phyloP scores from a whole-genome alignment of 345 rosid species.

The Draba incana region DNA sequence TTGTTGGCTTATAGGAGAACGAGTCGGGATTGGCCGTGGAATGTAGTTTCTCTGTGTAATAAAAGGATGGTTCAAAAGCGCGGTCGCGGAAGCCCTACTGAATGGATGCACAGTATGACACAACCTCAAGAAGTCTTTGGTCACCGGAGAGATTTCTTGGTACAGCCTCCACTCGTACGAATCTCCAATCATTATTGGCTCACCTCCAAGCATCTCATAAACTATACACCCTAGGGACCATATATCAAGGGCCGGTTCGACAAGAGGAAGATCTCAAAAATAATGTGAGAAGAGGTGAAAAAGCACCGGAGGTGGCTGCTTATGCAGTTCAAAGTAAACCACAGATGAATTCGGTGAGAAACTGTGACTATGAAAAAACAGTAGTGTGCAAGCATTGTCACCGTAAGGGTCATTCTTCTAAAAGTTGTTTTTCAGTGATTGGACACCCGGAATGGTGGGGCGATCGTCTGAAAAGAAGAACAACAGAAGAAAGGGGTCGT shows the following conservation, averaged over 20 bases:
- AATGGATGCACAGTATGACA: slow-evolving; percentile 3
- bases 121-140: slow-evolving; percentile 10
- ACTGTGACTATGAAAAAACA: too few species aligned
- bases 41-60: neutral
- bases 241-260: neutral
- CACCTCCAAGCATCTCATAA: slow-evolving; percentile 30
- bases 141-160: neutral
- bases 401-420: too few species aligned
- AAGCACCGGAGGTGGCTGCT: too few species aligned
- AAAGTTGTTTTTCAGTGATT: too few species aligned
- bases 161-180: neutral
- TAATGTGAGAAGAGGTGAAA: too few species aligned
- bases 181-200: neutral
- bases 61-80: slow-evolving; percentile 29
- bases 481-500: too few species aligned
- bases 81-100: neutral
- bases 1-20: neutral
- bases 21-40: neutral
- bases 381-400: too few species aligned
- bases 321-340: too few species aligned
- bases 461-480: too few species aligned
- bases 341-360: too few species aligned
- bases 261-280: too few species aligned
- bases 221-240: slow-evolving; percentile 34
- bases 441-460: too few species aligned